These are phyloP conservation scores for Thermochaetoides thermophila DNA, from an alignment of 495 filamentous ascomycete genomes.

Conservation along the genomic window DNA sequence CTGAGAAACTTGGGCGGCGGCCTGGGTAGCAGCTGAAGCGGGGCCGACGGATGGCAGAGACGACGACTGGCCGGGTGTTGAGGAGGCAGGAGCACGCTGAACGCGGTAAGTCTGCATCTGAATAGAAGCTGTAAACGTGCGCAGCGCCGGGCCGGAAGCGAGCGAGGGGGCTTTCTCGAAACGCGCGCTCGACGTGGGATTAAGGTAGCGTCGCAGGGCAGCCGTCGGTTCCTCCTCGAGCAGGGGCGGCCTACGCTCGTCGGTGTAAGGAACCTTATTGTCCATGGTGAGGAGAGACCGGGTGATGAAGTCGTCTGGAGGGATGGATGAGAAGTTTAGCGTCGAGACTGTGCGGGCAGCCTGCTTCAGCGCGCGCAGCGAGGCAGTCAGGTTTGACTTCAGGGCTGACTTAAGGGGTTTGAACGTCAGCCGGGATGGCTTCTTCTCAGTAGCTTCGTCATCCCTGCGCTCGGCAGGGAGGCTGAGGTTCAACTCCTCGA, in stretches of 20 bases:
- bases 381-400: conserved; percentile 91
- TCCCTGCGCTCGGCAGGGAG: conserved; percentile 23
- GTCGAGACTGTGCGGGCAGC: conserved; percentile 73
- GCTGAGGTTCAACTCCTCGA: conserved; percentile 32
- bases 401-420: conserved; percentile 43
- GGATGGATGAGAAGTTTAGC: conserved; percentile 56
- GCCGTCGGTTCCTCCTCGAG: conserved; percentile 64
- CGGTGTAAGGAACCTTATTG: conserved; percentile 58
- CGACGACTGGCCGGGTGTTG: conserved; percentile 20
- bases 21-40: conserved; percentile 25
- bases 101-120: conserved; percentile 75
- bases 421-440: conserved; percentile 17
- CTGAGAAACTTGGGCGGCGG: conserved; percentile 15
- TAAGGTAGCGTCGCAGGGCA: conserved; percentile 81
- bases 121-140: conserved; percentile 55
- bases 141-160: conserved; percentile 14
- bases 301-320: conserved; percentile 79
- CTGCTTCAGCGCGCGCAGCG: conserved; percentile 69
- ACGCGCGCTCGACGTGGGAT: conserved; percentile 57
- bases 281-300: conserved; percentile 68
- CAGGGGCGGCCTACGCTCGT: conserved; percentile 74
- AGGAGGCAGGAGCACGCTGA: conserved; percentile 27
- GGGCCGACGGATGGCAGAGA: conserved; percentile 19
- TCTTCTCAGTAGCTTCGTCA: conserved; percentile 19
- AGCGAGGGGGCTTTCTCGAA: conserved; percentile 39